phyloP scores from a whole-genome alignment of 2,329 filamentous ascomycete genomes.

The Penicillium paneum region DNA sequence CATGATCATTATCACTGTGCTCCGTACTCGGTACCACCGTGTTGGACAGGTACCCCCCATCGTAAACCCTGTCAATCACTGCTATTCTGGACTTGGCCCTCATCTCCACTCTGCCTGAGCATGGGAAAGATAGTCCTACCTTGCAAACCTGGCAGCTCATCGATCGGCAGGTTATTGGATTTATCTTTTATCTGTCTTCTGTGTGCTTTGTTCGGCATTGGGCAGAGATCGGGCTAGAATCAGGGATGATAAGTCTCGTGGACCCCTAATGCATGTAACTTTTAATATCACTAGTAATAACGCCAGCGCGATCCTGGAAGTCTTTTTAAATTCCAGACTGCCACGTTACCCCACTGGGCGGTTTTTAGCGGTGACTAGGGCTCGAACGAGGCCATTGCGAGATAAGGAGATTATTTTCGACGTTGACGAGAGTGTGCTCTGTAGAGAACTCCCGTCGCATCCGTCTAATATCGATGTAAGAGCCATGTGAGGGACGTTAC shows the following conservation, averaged over 20 bases:
- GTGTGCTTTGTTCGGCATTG: conserved; percentile 1
- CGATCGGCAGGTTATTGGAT: neutral
- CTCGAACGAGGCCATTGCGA: conserved; percentile 8
- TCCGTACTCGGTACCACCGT: neutral
- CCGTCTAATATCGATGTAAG: neutral
- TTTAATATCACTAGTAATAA: neutral
- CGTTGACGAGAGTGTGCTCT: neutral
- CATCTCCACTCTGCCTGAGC: neutral
- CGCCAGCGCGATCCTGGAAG: neutral
- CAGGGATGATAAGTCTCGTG: neutral
- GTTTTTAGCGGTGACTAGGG: conserved; percentile 5
- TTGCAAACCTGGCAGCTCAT: neutral
- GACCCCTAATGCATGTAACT: conserved; percentile 4
- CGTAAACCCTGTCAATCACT: conserved; percentile 10
- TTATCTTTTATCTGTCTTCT: neutral
- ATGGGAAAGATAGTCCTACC: neutral
- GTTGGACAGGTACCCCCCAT: neutral
- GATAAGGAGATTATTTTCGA: neutral
- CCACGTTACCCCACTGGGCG: conserved; percentile 11
- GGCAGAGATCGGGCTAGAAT: neutral
- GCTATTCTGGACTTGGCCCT: conserved; percentile 3
- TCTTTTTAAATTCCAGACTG: conserved; percentile 1
- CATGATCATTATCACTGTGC: neutral
- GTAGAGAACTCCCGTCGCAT: neutral
- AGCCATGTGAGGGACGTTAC: neutral